These are phyloP conservation scores for Rhizopogon salebrosus DNA, from an alignment of 768 basidiomycete species.

Conservation along the genomic window DNA sequence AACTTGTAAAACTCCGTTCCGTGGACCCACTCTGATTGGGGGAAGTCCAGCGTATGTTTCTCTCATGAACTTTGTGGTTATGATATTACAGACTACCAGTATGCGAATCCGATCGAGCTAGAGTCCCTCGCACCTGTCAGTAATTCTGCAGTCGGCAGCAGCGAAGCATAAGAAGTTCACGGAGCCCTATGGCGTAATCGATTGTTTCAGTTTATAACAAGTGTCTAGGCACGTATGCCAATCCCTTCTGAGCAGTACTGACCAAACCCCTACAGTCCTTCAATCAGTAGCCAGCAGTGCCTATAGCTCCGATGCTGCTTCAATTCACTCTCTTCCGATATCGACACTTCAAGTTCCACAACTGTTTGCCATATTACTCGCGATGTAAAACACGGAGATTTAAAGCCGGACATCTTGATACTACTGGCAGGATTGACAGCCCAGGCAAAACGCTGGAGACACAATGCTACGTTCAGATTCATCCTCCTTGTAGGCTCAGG, in stretches of 20 bases:
- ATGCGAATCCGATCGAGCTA: slow-evolving; percentile 10
- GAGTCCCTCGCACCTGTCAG: slow-evolving; percentile 37
- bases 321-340: slow-evolving; percentile 67
- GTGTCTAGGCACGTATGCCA: slow-evolving; percentile 53
- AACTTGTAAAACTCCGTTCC: too few relatives aligned
- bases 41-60: too few relatives aligned
- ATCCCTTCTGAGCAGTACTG: slow-evolving; percentile 3
- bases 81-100: slow-evolving; percentile 4
- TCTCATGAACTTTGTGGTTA: slow-evolving; percentile 15
- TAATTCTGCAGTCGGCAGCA: slow-evolving; percentile 31
- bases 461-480: slow-evolving; percentile 65
- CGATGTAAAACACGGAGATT: slow-evolving; percentile 68
- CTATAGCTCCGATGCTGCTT: slow-evolving; percentile 38
- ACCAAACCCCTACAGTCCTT: slow-evolving; percentile 14
- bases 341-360: slow-evolving; percentile 80
- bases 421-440: slow-evolving; percentile 34
- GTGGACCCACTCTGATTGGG: too few relatives aligned
- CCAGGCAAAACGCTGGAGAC: slow-evolving; percentile 48
- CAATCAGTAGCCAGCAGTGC: slow-evolving; percentile 28
- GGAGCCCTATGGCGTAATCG: slow-evolving; percentile 77
- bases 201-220: slow-evolving; percentile 70
- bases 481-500: slow-evolving; percentile 73
- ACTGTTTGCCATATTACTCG: slow-evolving; percentile 74
- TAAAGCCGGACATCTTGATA: slow-evolving; percentile 55
- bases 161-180: slow-evolving; percentile 65